Percentiles rank a stretch among this genome's conserved stretches.
phyloP scores from a whole-genome alignment of 2,329 filamentous ascomycete genomes.

The Fusarium redolens region DNA sequence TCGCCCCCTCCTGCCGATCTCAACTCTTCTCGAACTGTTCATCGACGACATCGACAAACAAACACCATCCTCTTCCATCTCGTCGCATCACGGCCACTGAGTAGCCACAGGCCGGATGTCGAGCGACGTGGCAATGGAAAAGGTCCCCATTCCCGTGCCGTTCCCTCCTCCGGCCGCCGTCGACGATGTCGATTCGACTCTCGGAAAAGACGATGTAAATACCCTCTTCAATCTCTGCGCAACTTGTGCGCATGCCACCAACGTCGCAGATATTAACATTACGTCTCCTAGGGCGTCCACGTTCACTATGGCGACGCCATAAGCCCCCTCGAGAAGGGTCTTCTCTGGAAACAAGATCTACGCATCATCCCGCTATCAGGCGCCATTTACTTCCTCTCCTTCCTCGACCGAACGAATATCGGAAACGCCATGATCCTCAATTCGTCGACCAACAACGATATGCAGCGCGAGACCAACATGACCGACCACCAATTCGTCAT shows the following conservation, averaged over 20 bases:
- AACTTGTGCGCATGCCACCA: background rate
- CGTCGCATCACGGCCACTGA: constrained; percentile 18
- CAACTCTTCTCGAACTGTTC: background rate
- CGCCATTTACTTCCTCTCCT: constrained; percentile 74
- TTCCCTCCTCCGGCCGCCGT: constrained; percentile 43
- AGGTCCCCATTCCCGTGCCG: constrained; percentile 37
- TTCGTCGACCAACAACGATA: constrained; percentile 67
- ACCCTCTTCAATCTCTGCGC: background rate
- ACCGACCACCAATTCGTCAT: constrained; percentile 69
- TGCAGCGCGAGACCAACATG: constrained; percentile 71
- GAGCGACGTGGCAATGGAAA: constrained; percentile 32
- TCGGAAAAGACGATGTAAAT: constrained; percentile 42
- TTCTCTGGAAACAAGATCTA: constrained; percentile 70
- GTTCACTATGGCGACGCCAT: constrained; percentile 37
- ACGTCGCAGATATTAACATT: constrained; percentile 17
- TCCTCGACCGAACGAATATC: constrained; percentile 76
- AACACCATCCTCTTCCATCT: constrained; percentile 6
- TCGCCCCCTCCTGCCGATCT: constrained; percentile 25
- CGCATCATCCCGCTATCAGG: constrained; percentile 73
- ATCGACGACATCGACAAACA: background rate
- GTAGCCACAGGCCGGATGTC: constrained; percentile 33
- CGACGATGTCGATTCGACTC: constrained; percentile 44
- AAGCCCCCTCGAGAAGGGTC: constrained; percentile 50
- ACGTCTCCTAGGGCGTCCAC: constrained; percentile 26
- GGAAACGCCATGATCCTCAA: constrained; percentile 77